Conservation (phyloP, 768 basidiomycete species). For the Peribolospora baueri region DNA sequence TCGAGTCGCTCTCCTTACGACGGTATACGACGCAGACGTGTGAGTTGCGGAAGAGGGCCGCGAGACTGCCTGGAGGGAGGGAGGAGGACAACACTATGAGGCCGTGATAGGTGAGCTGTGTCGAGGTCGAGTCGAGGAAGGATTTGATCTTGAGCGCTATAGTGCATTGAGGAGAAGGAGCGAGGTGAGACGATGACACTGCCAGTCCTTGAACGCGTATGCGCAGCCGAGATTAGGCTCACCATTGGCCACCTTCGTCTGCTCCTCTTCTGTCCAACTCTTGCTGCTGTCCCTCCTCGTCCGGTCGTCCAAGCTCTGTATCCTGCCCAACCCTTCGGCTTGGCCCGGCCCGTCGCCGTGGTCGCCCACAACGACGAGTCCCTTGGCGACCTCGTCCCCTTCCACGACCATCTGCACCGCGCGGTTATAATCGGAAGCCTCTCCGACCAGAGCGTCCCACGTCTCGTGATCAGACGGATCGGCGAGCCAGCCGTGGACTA, state of each 20-base stretch:
- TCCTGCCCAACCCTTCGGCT: slow-evolving; percentile 3
- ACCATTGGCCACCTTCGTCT: slow-evolving; percentile 48
- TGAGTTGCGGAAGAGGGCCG: slow-evolving; percentile 75
- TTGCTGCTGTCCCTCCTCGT: slow-evolving; percentile 5
- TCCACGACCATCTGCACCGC: slow-evolving; percentile 52
- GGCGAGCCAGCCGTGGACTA: slow-evolving; percentile 62
- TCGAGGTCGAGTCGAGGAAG: slow-evolving; percentile 38
- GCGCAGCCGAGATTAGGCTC: slow-evolving; percentile 9
- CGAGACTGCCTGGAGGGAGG: slow-evolving; percentile 32
- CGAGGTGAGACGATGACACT: neutral
- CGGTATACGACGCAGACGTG: slow-evolving; percentile 65
- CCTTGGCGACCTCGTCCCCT: slow-evolving; percentile 48
- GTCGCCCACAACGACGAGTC: slow-evolving; percentile 31
- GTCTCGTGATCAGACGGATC: slow-evolving; percentile 13
- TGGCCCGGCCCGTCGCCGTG: slow-evolving; percentile 14
- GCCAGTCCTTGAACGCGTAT: too few relatives aligned
- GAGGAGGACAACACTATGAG: slow-evolving; percentile 46
- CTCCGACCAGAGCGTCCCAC: slow-evolving; percentile 10
- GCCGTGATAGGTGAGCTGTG: slow-evolving; percentile 71
- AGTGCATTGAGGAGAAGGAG: slow-evolving; percentile 20
- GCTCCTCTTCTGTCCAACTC: slow-evolving; percentile 31
- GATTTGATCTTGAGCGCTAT: slow-evolving; percentile 1
- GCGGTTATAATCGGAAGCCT: slow-evolving; percentile 36
- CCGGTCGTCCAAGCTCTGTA: slow-evolving; percentile 4
- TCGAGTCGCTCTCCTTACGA: slow-evolving; percentile 9